Base-by-base conservation (phyloP, 129 eudicot genomes). In the Flaveria linearis region DNA sequence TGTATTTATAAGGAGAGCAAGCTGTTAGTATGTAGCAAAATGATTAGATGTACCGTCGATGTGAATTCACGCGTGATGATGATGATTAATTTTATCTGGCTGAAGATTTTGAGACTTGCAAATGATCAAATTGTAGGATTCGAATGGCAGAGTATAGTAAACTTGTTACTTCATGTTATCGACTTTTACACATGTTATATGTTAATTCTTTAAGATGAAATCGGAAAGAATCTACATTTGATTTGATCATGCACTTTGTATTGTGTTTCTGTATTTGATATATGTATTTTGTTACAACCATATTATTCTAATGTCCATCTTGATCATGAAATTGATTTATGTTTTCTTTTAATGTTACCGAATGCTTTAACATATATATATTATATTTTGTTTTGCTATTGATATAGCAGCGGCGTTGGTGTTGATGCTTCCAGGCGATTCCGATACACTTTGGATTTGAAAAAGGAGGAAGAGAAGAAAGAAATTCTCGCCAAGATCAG, bases 361-460 rank as follows among this genome's bases (percentile, higher is more conserved):
- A 63, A 61, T 53, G 52, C 53, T 20, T 23, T 70, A 36, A 36
- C 41, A 36, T 36, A 36, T 36, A 36, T 36, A 28, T 28, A 28
- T 45, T 20, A n/a, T n/a, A n/a, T n/a, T 68, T 41, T 42, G 28
- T 39, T 60, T 76, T 66, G 71, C 56, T 63, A 7, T 30, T 77
- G 53, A 68, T 82, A 72, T 72, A 93, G 98, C 96, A 93, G 98
- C 98, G 9, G 97, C 98, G n/a, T 91, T 93, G 51, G 98, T 90
- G 56, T 69, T 93, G 69, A 93, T 82, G 98, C 98, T 73, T 90
- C 98, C 52, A 91, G 98, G 51, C 81, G 98, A 76, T 93, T 93
- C 72, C 90, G 98, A 22, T 93, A 90, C 85, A 93, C 98, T 26
- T 78, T 93, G 97, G 98, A 93, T 78, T 79, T 93, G 86, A 93